These are phyloP conservation scores for Aspergillus diversus DNA, from an alignment of 495 filamentous ascomycete species.

Conservation along the genomic window DNA sequence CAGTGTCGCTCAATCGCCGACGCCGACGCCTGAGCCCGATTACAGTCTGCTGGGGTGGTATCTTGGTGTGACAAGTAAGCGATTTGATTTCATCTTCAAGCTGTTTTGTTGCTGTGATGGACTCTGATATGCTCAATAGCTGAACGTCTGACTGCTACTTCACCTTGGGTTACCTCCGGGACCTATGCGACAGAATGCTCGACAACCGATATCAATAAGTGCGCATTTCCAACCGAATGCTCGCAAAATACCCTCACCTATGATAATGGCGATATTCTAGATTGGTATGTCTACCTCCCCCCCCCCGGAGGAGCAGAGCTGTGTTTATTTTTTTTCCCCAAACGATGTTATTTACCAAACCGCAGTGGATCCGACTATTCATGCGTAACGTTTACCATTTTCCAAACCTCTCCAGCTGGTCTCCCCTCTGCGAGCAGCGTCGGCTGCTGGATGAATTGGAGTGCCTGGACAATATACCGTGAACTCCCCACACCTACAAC, in stretches of 20 bases:
- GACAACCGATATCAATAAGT: neutral
- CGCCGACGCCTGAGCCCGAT: neutral
- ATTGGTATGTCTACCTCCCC: neutral
- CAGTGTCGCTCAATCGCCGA: neutral
- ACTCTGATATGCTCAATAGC: neutral
- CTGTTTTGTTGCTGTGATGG: neutral
- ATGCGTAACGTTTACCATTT: conserved; percentile 7
- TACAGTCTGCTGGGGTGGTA: neutral
- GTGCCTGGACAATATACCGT: conserved; percentile 7
- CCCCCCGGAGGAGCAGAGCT: neutral
- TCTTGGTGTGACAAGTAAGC: neutral
- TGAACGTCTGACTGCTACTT: conserved; percentile 4
- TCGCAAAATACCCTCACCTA: neutral
- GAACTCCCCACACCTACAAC: neutral
- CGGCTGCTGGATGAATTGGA: conserved; percentile 8
- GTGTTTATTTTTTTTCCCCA: neutral
- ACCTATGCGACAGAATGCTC: conserved; percentile 1
- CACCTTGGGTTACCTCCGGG: neutral
- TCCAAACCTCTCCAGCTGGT: conserved; percentile 6
- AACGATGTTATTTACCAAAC: neutral
- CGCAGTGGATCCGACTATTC: conserved; percentile 2
- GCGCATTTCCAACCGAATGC: neutral
- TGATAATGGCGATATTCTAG: neutral
- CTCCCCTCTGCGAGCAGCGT: conserved; percentile 6
- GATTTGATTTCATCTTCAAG: neutral